Base-by-base conservation (phyloP, 352 stramenopile species). In the Globisporangium nagaii region DNA sequence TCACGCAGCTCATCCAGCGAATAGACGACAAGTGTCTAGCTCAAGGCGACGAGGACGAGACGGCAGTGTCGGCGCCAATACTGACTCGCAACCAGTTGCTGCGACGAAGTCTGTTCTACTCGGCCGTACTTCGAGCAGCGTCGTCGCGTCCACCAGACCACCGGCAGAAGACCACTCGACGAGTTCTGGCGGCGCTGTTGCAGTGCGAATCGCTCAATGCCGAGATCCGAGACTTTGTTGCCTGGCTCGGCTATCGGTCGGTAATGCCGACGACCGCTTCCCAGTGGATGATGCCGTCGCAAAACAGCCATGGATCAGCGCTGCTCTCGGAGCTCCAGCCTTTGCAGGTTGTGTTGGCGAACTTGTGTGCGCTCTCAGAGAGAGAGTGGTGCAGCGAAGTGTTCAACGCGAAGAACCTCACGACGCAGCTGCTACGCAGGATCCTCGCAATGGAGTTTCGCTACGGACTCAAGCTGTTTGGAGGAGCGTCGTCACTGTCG, bases 381-480 rank as follows among this genome's bases (percentile, higher is more conserved):
- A 44, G 15, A 20, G n/a, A 3, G 20, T 63, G 57, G 57, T 43
- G 31, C 34, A 22, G 41, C 2, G n/a, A 54, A 11, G 27, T 43
- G 12, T 53, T 48, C 24, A 25, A 20, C 15, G 17, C 37, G 3
- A 35, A 12, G 17, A 28, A n/a, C 7, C 20, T 41, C 5, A 39
- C 32, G 15, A 52, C 41, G 15, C 20, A 42, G 1, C 35, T 19
- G 4, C 37, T 58, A 3, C 35, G 42, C 34, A 40, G 22, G 5
- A 7, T 59, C 13, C 6, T 63, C 15, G 12, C 25, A 19, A n/a
- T 54, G n/a, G 52, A 65, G 44, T 55, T 65, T n/a, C 58, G 58
- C 7, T 61, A 53, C 15, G 58, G 44, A 15, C 30, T 51, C 28
- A 17, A 41, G 24, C 13, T 65, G 3, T 61, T 65, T 47, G 25